These are phyloP conservation scores for Penicillium sp. DNA, from an alignment of 2,329 filamentous ascomycete species.

Conservation along the genomic window DNA sequence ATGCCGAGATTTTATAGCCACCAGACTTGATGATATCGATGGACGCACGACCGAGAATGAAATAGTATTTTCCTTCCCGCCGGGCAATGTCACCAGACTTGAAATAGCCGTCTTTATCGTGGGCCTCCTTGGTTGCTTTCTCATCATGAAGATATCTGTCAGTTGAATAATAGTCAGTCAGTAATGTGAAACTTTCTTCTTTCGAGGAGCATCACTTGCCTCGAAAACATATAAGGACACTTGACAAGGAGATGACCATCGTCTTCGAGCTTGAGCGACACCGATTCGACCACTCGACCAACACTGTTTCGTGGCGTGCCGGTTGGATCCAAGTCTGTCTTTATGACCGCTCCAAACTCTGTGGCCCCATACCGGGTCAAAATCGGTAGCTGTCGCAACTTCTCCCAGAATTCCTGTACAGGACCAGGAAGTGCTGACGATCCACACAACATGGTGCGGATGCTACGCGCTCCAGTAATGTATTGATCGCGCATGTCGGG, in stretches of 20 bases:
- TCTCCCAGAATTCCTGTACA: constrained; percentile 55
- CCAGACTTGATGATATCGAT: constrained; percentile 61
- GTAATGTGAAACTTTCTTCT: neutral
- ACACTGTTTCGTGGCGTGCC: constrained; percentile 29
- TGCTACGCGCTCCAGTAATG: constrained; percentile 41
- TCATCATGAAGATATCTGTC: constrained; percentile 42
- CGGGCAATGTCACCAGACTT: constrained; percentile 50
- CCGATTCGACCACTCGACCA: constrained; percentile 44
- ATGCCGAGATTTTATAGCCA: constrained; percentile 59
- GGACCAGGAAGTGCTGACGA: constrained; percentile 56
- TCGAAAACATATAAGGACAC: constrained; percentile 43
- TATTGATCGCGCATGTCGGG: constrained; percentile 39
- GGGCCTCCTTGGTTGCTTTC: constrained; percentile 48
- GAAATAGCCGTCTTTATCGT: constrained; percentile 52
- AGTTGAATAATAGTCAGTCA: neutral
- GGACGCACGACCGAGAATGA: constrained; percentile 57
- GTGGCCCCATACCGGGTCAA: constrained; percentile 51
- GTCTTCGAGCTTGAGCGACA: constrained; percentile 50
- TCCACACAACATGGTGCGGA: constrained; percentile 35
- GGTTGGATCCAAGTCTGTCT: constrained; percentile 40
- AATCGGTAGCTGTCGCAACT: constrained; percentile 37
- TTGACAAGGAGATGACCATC: constrained; percentile 54
- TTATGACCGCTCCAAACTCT: constrained; percentile 51
- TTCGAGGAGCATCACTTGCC: constrained; percentile 31
- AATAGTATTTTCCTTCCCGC: constrained; percentile 49